Evolutionary conservation across 2,329 filamentous ascomycete species (phyloP).

Genomic region (Aspergillus aculeatus): DNA sequence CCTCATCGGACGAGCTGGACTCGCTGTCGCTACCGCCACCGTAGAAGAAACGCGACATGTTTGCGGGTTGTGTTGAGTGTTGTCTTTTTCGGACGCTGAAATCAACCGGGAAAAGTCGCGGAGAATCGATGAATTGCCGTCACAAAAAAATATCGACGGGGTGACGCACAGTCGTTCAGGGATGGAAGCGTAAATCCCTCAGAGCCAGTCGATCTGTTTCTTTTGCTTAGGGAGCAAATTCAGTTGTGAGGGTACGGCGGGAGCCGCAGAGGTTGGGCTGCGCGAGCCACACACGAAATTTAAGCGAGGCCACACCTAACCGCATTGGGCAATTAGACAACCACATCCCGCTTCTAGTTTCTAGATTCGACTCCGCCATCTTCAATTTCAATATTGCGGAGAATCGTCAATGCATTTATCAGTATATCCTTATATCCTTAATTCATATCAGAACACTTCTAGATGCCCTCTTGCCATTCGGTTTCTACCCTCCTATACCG

Average conservation of each 20-base stretch:
- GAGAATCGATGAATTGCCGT: conserved; percentile 24
- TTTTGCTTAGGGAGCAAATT: conserved; percentile 23
- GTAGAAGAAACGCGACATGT: conserved; percentile 96
- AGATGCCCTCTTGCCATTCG: conserved; percentile 3
- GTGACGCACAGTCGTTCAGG: conserved; percentile 1
- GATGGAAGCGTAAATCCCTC: not conserved
- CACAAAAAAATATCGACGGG: conserved; percentile 20
- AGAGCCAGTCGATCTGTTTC: conserved; percentile 13
- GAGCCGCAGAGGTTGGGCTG: conserved; percentile 28
- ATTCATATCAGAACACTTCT: not conserved
- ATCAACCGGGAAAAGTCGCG: conserved; percentile 21
- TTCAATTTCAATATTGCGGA: conserved; percentile 1
- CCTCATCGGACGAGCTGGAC: conserved; percentile 88
- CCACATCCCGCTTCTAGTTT: not conserved
- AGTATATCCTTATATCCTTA: too few relatives aligned
- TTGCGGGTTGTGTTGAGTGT: conserved; percentile 38
- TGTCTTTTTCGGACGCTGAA: conserved; percentile 9
- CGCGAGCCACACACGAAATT: conserved; percentile 45
- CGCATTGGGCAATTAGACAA: conserved; percentile 28
- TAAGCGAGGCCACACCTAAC: conserved; percentile 45
- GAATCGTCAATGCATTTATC: not conserved
- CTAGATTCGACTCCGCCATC: conserved; percentile 7
- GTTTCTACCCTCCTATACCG: conserved; percentile 1
- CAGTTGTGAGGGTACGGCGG: conserved; percentile 25
- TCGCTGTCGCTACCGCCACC: conserved; percentile 94